phyloP scores from a whole-genome alignment of 352 stramenopile species.

The Pythium phragmiticola region DNA sequence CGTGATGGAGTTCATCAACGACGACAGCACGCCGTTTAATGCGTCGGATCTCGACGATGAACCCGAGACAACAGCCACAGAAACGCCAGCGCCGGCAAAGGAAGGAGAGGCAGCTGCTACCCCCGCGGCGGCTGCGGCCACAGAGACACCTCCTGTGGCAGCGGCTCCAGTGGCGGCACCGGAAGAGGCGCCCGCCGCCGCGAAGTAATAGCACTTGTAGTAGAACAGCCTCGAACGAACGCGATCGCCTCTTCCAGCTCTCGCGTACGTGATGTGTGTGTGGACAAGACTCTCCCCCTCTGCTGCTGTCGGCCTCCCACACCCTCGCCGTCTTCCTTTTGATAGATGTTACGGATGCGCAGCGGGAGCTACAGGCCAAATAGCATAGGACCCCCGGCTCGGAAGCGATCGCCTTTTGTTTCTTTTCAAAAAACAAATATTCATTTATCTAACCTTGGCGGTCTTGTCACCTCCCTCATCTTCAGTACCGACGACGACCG shows the following conservation, averaged over 20 bases:
- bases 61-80: not conserved
- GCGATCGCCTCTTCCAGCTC: constrained; percentile 9
- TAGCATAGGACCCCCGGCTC: constrained; percentile 19
- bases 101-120: not conserved
- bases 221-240: constrained; percentile 18
- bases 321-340: constrained; percentile 20
- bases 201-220: constrained; percentile 23
- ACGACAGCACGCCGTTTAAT: constrained; percentile 22
- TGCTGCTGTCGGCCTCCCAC: not conserved
- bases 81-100: not conserved
- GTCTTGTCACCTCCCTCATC: constrained; percentile 1
- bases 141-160: constrained; percentile 4
- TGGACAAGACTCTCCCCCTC: not conserved
- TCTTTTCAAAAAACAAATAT: constrained; percentile 5
- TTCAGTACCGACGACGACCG: constrained; percentile 20
- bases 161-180: not conserved
- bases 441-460: constrained; percentile 13
- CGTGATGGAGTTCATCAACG: constrained; percentile 31
- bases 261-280: constrained; percentile 4
- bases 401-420: constrained; percentile 7
- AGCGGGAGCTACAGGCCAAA: constrained; percentile 9
- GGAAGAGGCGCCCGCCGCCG: not conserved
- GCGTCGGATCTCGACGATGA: constrained; percentile 19
- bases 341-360: constrained; percentile 26
- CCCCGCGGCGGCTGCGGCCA: not conserved